Evolutionary conservation across 176 grass and related monocot genomes (phyloP), one percentile per base, ranked within the genome.

Genomic region (Triticum urartu): DNA sequence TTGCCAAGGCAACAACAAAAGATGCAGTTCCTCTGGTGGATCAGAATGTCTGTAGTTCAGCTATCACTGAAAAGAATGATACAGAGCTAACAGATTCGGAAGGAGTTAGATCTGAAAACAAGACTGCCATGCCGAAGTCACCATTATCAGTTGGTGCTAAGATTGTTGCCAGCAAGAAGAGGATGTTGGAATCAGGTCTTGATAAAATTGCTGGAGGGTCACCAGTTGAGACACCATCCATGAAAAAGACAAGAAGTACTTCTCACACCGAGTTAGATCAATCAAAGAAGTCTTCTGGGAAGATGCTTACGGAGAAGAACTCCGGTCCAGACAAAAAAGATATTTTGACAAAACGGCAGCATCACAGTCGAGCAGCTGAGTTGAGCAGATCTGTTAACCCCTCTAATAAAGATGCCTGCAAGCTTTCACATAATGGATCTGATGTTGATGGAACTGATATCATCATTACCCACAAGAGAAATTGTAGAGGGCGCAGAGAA

Each of bases 81-180:
- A 68, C 50, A 17, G 93, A 88, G 6, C 76, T 58, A 47, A 84
- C 76, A 12, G 82, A 89, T 83, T 81, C 79, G 79, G 83, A 89
- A 66, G 91, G 88, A 71, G 72, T 81, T 85, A 90, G 80, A 90
- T 87, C 85, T 63, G 81, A 87, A 78, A 93, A 88, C n/a, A 88
- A 59, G 59, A 63, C 43, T 61, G 22, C 48, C 6, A n/a, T 62
- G 54, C 77, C 12, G 43, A 85, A 83, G 67, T 24, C 83, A 76
- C 34, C 45, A 24, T 79, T 90, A 52, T 90, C 86, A 66, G 61
- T 86, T 80, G 89, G 86, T 5, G 73, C 75, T 54, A 88, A 91
- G 74, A 86, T 87, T 84, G 89, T 86, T 83, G 78, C 83, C 7
- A 74, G 82, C 70, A 91, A 86, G 78, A 91, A 85, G 54, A 88